Base-by-base conservation (phyloP, 306 rosid species). In the Cicer yamashitae region DNA sequence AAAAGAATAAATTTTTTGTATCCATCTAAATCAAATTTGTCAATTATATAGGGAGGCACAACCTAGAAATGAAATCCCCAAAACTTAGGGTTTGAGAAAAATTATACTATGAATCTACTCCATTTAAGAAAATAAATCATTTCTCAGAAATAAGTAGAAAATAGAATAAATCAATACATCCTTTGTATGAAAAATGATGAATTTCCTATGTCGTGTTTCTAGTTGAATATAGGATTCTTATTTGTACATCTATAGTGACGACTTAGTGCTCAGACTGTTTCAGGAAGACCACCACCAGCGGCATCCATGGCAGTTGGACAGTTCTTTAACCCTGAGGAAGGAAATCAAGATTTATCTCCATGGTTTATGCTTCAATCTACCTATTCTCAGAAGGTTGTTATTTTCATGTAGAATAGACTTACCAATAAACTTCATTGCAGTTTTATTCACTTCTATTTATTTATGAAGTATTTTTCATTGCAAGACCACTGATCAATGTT, bases 241-340 rank as follows among this genome's bases (percentile, higher is more conserved):
- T 68, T 68, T 81, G 73, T 63, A 52, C 51, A 64, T 77, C 22
- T 78, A 51, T 77, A 66, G 37, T 87, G 85, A 86, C 87, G 73
- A 70, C 83, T 66, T 75, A 71, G 80, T 87, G 74, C 63, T 82
- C 96, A 96, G 99, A 81, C 93, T 83, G 76, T 96, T 89, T 90
- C 99, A 87, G 99, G 97, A 69, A 96, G 99, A 84, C 99, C 99
- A 77, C 97, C 97, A 44, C 99, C 98, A 59, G 97, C 99, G 56
- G 91, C 88, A 79, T 92, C 99, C 79, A 96, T 96, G 99, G 99
- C 96, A 58, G 98, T 96, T 82, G 99, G 99, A 80, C 96, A 96
- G 85, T 96, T 96, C 85, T 96, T 81, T 81, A 92, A 90, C 75
- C 98, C 96, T n/a, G 83, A 81, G 70, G 97, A 91, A 78, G 97